Conservation (phyloP, 2,329 filamentous ascomycete genomes). For the Penicillium sp. region DNA sequence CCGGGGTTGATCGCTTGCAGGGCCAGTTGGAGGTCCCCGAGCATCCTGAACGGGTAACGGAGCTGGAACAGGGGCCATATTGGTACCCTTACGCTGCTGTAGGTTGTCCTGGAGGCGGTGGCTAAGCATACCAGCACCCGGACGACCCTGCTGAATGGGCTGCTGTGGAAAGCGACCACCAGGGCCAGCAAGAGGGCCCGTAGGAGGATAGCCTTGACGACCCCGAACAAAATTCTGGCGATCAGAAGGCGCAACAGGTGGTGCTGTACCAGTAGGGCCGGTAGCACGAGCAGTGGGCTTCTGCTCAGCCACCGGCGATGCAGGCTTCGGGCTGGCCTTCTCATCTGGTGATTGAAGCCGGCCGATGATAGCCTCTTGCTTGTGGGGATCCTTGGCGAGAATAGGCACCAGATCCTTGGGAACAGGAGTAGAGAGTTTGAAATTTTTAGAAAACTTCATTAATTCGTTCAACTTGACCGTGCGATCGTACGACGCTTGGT, state of each 20-base stretch:
- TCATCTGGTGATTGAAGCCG: slow-evolving; percentile 74
- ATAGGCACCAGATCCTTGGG: slow-evolving; percentile 90
- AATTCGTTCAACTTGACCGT: slow-evolving; percentile 90
- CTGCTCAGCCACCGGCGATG: slow-evolving; percentile 47
- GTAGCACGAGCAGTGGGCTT: slow-evolving; percentile 51
- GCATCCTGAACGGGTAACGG: slow-evolving; percentile 62
- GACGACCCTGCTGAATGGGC: slow-evolving; percentile 41
- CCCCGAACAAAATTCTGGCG: slow-evolving; percentile 49
- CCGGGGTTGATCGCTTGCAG: slow-evolving; percentile 57
- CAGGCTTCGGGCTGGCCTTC: slow-evolving; percentile 47
- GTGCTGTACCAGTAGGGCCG: slow-evolving; percentile 41
- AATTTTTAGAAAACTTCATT: slow-evolving; percentile 89
- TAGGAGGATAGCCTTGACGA: slow-evolving; percentile 47
- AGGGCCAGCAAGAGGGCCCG: slow-evolving; percentile 45
- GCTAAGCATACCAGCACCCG: slow-evolving; percentile 47
- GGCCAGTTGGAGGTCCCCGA: slow-evolving; percentile 71
- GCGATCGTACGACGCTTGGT: slow-evolving; percentile 67
- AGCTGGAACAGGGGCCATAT: slow-evolving; percentile 46
- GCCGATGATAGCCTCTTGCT: slow-evolving; percentile 89
- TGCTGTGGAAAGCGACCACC: slow-evolving; percentile 44
- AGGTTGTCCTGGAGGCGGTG: slow-evolving; percentile 53
- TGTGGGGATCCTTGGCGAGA: slow-evolving; percentile 91
- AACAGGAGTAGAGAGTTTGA: slow-evolving; percentile 91
- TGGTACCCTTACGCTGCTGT: slow-evolving; percentile 50
- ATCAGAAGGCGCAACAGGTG: slow-evolving; percentile 42